Percentiles rank a stretch among this genome's conserved stretches.
These are phyloP conservation scores for Hemileccinum impolitum DNA, from an alignment of 768 basidiomycete genomes.

Conservation along the genomic window DNA sequence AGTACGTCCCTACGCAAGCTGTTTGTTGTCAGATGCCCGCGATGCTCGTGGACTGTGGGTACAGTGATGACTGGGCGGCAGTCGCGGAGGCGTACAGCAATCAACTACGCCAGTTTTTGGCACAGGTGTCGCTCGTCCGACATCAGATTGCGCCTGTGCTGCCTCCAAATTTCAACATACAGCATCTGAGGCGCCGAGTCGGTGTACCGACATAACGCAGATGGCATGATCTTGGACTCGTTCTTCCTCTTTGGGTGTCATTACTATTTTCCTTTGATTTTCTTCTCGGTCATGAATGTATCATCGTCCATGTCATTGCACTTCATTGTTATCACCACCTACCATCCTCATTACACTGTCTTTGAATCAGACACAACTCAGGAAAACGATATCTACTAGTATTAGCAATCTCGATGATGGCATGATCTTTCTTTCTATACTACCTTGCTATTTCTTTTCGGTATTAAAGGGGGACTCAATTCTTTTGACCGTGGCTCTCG, in stretches of 20 bases:
- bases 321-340: neutral
- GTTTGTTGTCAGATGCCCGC: slow-evolving; percentile 19
- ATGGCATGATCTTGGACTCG: neutral
- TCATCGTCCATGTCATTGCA: neutral
- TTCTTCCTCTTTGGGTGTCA: neutral
- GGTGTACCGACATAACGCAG: slow-evolving; percentile 20
- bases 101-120: slow-evolving; percentile 29
- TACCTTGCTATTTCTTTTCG: neutral
- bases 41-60: slow-evolving; percentile 27
- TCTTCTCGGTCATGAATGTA: neutral
- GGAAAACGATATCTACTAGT: slow-evolving; percentile 2
- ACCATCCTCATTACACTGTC: neutral
- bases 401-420: slow-evolving; percentile 13
- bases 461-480: no score
- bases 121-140: slow-evolving; percentile 29
- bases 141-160: slow-evolving; percentile 31
- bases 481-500: no score
- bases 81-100: slow-evolving; percentile 29
- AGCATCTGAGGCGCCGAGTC: slow-evolving; percentile 29
- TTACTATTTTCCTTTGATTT: neutral
- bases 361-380: no score
- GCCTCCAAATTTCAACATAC: slow-evolving; percentile 31
- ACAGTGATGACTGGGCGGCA: slow-evolving; percentile 27
- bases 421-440: neutral
- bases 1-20: slow-evolving; percentile 23